phyloP scores from a whole-genome alignment of 2,329 filamentous ascomycete genomes.

The Colletotrichum sp. region DNA sequence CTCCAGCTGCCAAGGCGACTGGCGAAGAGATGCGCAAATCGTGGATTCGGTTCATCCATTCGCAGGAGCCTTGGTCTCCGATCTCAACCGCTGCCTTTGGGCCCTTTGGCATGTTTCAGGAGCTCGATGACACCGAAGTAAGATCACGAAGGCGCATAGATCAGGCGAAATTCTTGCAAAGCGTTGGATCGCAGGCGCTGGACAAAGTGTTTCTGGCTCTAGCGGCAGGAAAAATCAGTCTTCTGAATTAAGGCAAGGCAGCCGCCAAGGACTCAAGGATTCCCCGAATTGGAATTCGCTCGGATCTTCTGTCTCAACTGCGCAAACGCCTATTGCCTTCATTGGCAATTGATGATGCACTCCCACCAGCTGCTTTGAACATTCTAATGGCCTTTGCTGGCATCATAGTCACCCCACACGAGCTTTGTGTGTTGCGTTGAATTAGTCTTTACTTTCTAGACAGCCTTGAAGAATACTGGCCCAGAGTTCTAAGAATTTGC shows the following conservation, averaged over 20 bases:
- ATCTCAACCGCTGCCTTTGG: slow-evolving; percentile 41
- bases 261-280: not conserved
- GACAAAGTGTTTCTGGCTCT: slow-evolving; percentile 20
- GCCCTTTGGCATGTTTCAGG: slow-evolving; percentile 38
- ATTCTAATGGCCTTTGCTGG: not conserved
- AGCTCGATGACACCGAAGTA: slow-evolving; percentile 34
- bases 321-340: not conserved
- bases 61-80: slow-evolving; percentile 38
- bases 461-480: not conserved
- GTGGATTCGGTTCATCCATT: slow-evolving; percentile 44
- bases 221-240: slow-evolving; percentile 44
- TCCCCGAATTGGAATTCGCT: not conserved
- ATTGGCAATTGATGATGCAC: not conserved
- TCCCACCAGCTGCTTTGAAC: not conserved
- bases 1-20: slow-evolving; percentile 34
- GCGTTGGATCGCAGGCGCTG: slow-evolving; percentile 28
- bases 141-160: slow-evolving; percentile 34
- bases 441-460: not conserved
- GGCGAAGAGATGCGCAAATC: slow-evolving; percentile 40
- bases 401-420: not conserved
- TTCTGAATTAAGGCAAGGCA: slow-evolving; percentile 34
- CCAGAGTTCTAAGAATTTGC: not conserved
- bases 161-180: slow-evolving; percentile 28
- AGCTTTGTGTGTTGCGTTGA: not conserved
- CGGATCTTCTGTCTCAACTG: not conserved